Base-by-base conservation (phyloP, 2,329 filamentous ascomycete genomes). In the Fusarium tuaranense region DNA sequence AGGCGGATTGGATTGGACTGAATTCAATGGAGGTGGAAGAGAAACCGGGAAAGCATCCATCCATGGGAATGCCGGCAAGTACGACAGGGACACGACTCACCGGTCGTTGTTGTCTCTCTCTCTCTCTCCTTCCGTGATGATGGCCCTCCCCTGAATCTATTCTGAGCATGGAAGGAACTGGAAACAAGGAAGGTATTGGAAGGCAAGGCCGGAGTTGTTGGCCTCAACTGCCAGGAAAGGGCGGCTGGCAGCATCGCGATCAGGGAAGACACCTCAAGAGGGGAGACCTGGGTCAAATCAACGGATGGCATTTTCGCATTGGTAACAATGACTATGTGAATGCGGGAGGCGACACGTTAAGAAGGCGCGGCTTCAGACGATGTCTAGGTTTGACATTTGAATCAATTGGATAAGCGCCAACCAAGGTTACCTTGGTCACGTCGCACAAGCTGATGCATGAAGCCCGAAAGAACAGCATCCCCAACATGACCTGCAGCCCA, bases 291-390 rank as follows among this genome's bases (percentile, higher is more conserved):
- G 48, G 20, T 22, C 64, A 48, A 36, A 38, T 60, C 57, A 53
- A 66, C 59, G 41, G 67, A 71, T 53, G 27, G 48, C 48, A 53
- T 53, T 53, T 65, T 73, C 25, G 66, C 65, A 65, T 63, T 63
- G 63, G 58, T 65, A 53, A 65, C 39, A 46, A 69, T 61, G 61
- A 63, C 61, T 60, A 53, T 59, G 32, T 70, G 69, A 39, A 74
- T 63, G 74, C 63, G 74, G 71, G 72, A 71, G 65, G 63, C 44
- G 68, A 70, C 68, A 73, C 66, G 67, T 77, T 78, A 73, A 78
- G 71, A 78, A 75, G 76, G 60, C 68, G 66, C 60, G 55, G 53
- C 67, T 69, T 61, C 46, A 73, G 63, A 63, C 57, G 62, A 69
- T 46, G 67, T 69, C 67, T 67, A 39, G 75, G 66, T 71, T 66